Percentiles rank a stretch among this genome's conserved stretches.
Evolutionary conservation across 495 filamentous ascomycete genomes (phyloP).

Genomic region (Aspergillus nanangensis): DNA sequence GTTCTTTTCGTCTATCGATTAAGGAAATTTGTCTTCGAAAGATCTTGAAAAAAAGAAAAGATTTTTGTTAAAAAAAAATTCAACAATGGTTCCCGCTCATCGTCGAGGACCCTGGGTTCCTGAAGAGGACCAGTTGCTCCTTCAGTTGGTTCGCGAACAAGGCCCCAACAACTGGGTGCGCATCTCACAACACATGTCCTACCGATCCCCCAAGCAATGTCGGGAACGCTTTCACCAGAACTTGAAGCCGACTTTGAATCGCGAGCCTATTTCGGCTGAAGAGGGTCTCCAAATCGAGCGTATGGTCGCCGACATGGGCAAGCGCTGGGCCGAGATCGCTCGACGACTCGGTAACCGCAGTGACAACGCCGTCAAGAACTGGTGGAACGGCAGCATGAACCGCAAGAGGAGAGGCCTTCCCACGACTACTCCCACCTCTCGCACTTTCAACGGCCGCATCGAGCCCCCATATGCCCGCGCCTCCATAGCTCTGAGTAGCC

Average conservation of each 20-base stretch:
- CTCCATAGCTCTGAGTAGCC: conserved; percentile 26
- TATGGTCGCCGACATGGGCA: conserved; percentile 78
- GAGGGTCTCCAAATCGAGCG: conserved; percentile 81
- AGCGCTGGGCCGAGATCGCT: conserved; percentile 94
- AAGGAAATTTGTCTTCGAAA: too few relatives aligned
- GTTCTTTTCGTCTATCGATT: too few relatives aligned
- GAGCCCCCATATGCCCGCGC: conserved; percentile 39
- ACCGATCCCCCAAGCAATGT: conserved; percentile 91
- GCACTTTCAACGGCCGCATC: conserved; percentile 37
- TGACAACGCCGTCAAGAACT: conserved; percentile 99
- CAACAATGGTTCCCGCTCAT: conserved; percentile 48
- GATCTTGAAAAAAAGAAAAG: background rate
- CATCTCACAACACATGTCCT: conserved; percentile 71
- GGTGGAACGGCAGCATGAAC: conserved; percentile 97
- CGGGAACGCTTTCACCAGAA: conserved; percentile 95
- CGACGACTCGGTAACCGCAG: conserved; percentile 79
- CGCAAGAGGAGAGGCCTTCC: conserved; percentile 51
- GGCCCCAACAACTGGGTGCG: conserved; percentile 90
- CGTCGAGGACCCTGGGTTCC: conserved; percentile 88
- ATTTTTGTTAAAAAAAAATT: conserved; percentile 1
- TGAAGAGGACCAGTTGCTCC: conserved; percentile 69
- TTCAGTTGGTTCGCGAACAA: conserved; percentile 67
- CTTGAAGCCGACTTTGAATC: conserved; percentile 85
- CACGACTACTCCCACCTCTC: conserved; percentile 27
- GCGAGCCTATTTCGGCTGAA: conserved; percentile 85